Evolutionary conservation across 2,329 filamentous ascomycete species (phyloP).

Genomic region (Arthroderma sp.): DNA sequence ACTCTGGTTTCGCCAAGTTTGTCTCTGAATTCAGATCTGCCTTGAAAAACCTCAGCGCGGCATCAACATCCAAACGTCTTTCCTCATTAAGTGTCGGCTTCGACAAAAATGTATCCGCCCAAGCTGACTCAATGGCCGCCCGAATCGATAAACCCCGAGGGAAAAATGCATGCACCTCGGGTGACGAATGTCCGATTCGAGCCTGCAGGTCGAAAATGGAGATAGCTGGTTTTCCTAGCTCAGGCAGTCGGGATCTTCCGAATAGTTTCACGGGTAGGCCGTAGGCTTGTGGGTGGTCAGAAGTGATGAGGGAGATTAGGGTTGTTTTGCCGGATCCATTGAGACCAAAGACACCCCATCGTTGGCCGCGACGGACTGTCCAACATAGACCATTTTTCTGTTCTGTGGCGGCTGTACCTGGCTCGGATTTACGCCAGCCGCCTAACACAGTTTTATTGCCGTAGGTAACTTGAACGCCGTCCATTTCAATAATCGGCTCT

Average conservation of each 20-base stretch:
- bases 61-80: constrained; percentile 50
- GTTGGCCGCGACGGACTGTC: constrained; percentile 68
- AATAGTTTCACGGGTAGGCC: constrained; percentile 78
- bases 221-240: constrained; percentile 56
- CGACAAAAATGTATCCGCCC: constrained; percentile 73
- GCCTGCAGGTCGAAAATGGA: constrained; percentile 88
- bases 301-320: constrained; percentile 79
- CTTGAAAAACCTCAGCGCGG: constrained; percentile 63
- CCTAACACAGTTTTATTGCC: constrained; percentile 65
- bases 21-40: constrained; percentile 54
- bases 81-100: constrained; percentile 50
- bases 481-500: constrained; percentile 73
- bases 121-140: constrained; percentile 68
- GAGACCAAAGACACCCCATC: constrained; percentile 85
- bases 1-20: constrained; percentile 6
- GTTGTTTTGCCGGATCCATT: constrained; percentile 96
- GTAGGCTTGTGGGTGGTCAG: constrained; percentile 91
- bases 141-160: constrained; percentile 62
- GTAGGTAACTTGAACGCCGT: constrained; percentile 70
- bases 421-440: constrained; percentile 55
- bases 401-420: constrained; percentile 16
- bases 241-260: constrained; percentile 64
- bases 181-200: constrained; percentile 82
- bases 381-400: constrained; percentile 57
- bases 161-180: constrained; percentile 88